These are phyloP conservation scores for Daedaleopsis nitida DNA, from an alignment of 768 basidiomycete genomes.

Conservation along the genomic window DNA sequence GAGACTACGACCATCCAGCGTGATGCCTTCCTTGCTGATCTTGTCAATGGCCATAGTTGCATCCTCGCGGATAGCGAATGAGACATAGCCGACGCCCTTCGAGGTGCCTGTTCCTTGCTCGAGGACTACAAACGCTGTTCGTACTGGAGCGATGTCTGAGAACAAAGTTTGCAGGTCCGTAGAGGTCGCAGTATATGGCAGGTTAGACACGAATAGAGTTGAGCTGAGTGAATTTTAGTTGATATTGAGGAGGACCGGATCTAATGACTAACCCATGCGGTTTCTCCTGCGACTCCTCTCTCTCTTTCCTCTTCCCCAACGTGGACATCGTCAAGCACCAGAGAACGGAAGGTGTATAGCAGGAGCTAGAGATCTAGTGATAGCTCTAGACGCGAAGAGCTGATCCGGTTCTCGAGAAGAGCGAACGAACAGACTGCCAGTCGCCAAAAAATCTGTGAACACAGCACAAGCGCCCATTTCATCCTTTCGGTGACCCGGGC, in stretches of 20 bases:
- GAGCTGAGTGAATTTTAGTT: slow-evolving; percentile 45
- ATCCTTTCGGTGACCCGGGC: too few relatives aligned
- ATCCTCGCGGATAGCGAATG: slow-evolving; percentile 62
- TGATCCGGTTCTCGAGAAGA: too few relatives aligned
- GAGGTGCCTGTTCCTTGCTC: slow-evolving; percentile 74
- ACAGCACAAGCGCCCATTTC: too few relatives aligned
- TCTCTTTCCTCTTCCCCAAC: slow-evolving; percentile 22
- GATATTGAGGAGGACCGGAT: too few relatives aligned
- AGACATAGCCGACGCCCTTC: slow-evolving; percentile 90
- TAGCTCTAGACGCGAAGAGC: too few relatives aligned
- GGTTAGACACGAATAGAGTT: slow-evolving; percentile 91
- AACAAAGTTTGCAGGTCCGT: slow-evolving; percentile 90
- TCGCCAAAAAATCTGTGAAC: too few relatives aligned
- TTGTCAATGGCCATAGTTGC: slow-evolving; percentile 54
- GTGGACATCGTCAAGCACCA: slow-evolving; percentile 7
- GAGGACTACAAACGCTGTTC: slow-evolving; percentile 90
- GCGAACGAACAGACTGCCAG: too few relatives aligned
- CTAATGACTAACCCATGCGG: slow-evolving; percentile 16
- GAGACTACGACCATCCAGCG: slow-evolving; percentile 66
- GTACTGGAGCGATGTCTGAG: slow-evolving; percentile 93
- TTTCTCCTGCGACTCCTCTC: slow-evolving; percentile 11
- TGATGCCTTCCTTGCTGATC: slow-evolving; percentile 64
- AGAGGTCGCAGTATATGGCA: slow-evolving; percentile 89
- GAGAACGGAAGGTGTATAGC: too few relatives aligned
- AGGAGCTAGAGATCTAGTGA: not conserved